Conservation (phyloP, 345 rosid species). For the Ceriops zippeliana region DNA sequence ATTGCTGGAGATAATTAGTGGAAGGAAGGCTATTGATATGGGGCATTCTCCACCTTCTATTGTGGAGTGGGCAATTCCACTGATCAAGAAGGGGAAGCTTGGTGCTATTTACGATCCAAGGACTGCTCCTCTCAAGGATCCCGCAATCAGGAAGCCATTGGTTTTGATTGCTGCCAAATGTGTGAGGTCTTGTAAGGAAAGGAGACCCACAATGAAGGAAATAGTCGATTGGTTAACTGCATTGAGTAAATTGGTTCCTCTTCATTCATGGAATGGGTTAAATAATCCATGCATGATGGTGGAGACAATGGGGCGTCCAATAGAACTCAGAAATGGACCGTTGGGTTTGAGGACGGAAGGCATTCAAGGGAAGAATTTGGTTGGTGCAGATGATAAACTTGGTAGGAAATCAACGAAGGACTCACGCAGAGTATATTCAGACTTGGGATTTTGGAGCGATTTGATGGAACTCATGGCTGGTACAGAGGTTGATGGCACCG, state of each 20-base stretch:
- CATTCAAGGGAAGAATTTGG: slow-evolving; percentile 23
- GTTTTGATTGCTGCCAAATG: slow-evolving; percentile 85
- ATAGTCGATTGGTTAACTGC: slow-evolving; percentile 73
- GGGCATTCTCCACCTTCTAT: slow-evolving; percentile 87
- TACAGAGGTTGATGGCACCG: slow-evolving; percentile 18
- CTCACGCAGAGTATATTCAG: slow-evolving; percentile 59
- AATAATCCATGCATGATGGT: slow-evolving; percentile 98
- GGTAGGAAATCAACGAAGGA: slow-evolving; percentile 29
- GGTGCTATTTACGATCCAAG: slow-evolving; percentile 73
- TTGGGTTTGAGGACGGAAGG: slow-evolving; percentile 20
- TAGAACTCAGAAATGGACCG: slow-evolving; percentile 39
- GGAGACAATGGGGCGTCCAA: slow-evolving; percentile 77
- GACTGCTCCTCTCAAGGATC: slow-evolving; percentile 59
- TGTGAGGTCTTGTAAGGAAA: slow-evolving; percentile 94
- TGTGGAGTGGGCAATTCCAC: slow-evolving; percentile 96
- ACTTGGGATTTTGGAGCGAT: slow-evolving; percentile 69
- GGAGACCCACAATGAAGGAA: slow-evolving; percentile 85
- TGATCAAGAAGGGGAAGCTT: slow-evolving; percentile 79
- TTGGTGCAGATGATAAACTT: slow-evolving; percentile 32
- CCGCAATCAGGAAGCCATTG: slow-evolving; percentile 68
- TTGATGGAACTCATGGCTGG: slow-evolving; percentile 71
- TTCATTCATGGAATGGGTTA: slow-evolving; percentile 86
- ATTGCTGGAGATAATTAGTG: slow-evolving; percentile 89
- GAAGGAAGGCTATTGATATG: slow-evolving; percentile 89
- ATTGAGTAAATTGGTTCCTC: slow-evolving; percentile 67